These are phyloP conservation scores for Aspergillus ustus DNA, from an alignment of 2,329 filamentous ascomycete species.

Conservation along the genomic window DNA sequence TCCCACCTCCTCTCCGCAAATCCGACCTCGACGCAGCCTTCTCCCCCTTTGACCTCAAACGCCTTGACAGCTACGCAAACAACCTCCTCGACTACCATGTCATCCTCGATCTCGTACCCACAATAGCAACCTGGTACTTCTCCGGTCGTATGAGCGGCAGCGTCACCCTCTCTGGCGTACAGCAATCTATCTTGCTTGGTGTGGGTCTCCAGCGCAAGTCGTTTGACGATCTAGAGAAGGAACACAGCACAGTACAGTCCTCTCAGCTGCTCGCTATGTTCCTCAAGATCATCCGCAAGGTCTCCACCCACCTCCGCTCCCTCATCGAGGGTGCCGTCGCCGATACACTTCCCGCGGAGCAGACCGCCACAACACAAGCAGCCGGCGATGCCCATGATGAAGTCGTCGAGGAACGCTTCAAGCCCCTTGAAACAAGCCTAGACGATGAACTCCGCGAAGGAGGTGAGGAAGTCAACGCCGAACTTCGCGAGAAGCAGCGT, in stretches of 20 bases:
- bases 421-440: constrained; percentile 71
- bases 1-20: constrained; percentile 67
- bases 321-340: constrained; percentile 76
- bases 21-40: constrained; percentile 75
- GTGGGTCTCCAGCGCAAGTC: constrained; percentile 90
- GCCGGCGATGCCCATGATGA: constrained; percentile 71
- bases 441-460: constrained; percentile 85
- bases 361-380: constrained; percentile 40
- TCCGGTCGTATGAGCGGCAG: constrained; percentile 70
- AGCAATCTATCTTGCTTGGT: constrained; percentile 85
- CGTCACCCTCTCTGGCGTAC: constrained; percentile 77
- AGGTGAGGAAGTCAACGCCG: constrained; percentile 73
- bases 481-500: constrained; percentile 77
- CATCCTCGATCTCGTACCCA: constrained; percentile 88
- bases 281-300: constrained; percentile 91
- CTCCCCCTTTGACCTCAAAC: constrained; percentile 92
- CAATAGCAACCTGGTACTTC: constrained; percentile 83
- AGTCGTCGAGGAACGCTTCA: constrained; percentile 67
- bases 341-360: constrained; percentile 64
- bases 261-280: constrained; percentile 94
- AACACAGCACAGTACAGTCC: constrained; percentile 71
- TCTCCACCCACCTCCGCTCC: constrained; percentile 75
- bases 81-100: constrained; percentile 98
- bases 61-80: constrained; percentile 92
- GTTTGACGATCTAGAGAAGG: constrained; percentile 77